phyloP scores from a whole-genome alignment of 2,329 filamentous ascomycete species.

The Sporothrix globosa region DNA sequence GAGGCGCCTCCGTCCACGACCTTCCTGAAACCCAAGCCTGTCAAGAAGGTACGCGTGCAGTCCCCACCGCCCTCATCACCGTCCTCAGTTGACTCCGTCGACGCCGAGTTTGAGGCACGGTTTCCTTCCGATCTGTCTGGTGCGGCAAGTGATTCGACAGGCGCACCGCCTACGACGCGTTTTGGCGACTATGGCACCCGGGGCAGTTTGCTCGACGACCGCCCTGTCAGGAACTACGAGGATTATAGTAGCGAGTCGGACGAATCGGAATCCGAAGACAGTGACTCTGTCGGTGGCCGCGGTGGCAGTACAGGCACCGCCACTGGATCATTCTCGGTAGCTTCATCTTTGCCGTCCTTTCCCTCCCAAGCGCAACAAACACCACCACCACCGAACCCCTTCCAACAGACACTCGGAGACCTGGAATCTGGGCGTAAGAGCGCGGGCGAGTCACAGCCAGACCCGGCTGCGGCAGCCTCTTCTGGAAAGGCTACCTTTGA shows the following conservation, averaged over 20 bases:
- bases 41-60: conserved; percentile 69
- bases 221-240: conserved; percentile 37
- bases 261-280: conserved; percentile 33
- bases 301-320: not conserved
- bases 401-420: conserved; percentile 59
- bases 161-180: not conserved
- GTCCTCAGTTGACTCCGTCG: conserved; percentile 58
- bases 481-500: conserved; percentile 61
- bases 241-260: conserved; percentile 42
- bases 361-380: conserved; percentile 36
- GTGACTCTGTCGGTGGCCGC: conserved; percentile 44
- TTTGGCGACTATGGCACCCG: conserved; percentile 16
- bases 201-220: conserved; percentile 26
- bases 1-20: conserved; percentile 44
- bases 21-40: conserved; percentile 54
- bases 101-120: conserved; percentile 41
- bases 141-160: not conserved
- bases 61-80: conserved; percentile 65
- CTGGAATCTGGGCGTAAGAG: conserved; percentile 47
- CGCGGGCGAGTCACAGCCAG: conserved; percentile 34
- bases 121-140: conserved; percentile 41
- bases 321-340: not conserved
- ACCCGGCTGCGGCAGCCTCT: conserved; percentile 39
- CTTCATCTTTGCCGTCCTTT: conserved; percentile 29
- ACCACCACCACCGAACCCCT: conserved; percentile 53